These are phyloP conservation scores for Malassezia furfur DNA, from an alignment of 1,284 basidiomycete genomes.

Conservation along the genomic window DNA sequence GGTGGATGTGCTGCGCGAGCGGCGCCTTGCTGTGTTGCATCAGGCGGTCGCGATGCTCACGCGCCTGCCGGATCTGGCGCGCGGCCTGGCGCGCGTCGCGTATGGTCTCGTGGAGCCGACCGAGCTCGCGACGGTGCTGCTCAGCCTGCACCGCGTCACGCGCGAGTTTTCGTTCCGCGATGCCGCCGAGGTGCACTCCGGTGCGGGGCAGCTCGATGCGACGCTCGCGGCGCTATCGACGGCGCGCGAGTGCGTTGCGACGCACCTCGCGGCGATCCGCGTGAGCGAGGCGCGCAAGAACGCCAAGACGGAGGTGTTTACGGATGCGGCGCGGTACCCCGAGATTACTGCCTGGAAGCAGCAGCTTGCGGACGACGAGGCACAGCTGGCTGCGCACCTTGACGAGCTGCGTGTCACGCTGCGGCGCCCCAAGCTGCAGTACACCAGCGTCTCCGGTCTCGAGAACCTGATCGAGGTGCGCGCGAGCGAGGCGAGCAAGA, in stretches of 20 bases:
- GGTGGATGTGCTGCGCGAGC: conserved; percentile 66
- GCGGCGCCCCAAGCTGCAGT: conserved; percentile 67
- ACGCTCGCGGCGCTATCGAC: conserved; percentile 63
- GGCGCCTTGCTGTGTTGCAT: conserved; percentile 51
- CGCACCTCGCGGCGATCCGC: conserved; percentile 58
- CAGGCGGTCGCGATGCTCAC: conserved; percentile 58
- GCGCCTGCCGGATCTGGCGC: conserved; percentile 71
- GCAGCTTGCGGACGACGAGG: conserved; percentile 58
- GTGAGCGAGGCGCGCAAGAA: conserved; percentile 62
- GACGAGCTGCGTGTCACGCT: conserved; percentile 61
- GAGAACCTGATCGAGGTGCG: conserved; percentile 54
- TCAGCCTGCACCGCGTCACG: conserved; percentile 66
- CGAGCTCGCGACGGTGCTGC: conserved; percentile 68
- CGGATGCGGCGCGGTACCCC: conserved; percentile 62
- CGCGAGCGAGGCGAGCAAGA: conserved; percentile 60
- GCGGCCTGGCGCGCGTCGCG: conserved; percentile 76
- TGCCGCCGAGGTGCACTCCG: conserved; percentile 51
- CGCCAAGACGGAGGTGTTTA: conserved; percentile 66
- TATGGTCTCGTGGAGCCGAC: conserved; percentile 73
- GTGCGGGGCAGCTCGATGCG: conserved; percentile 59
- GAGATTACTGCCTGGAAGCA: conserved; percentile 56
- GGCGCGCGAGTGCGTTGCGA: conserved; percentile 56
- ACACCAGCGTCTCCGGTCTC: conserved; percentile 55
- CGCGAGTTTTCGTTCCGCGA: conserved; percentile 55
- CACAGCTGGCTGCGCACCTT: conserved; percentile 68